A percentile compares a stretch with the other conserved stretches of the same genome.
These are phyloP conservation scores for Trichoderma sp. DNA, from an alignment of 2,329 filamentous ascomycete species.

Conservation along the genomic window DNA sequence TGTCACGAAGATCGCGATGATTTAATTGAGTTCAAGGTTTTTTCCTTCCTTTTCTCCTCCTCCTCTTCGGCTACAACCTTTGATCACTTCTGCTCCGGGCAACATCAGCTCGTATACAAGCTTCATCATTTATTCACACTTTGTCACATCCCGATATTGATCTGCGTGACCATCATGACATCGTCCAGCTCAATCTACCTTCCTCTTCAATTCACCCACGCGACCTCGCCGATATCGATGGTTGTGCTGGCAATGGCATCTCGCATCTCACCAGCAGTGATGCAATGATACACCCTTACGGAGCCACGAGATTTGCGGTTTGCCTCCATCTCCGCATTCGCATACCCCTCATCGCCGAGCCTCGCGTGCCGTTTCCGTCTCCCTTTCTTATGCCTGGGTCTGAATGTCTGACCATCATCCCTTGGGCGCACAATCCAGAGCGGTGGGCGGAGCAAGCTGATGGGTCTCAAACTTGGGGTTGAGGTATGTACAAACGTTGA, in stretches of 20 bases:
- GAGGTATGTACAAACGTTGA: slow-evolving; percentile 3
- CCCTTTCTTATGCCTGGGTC: not conserved
- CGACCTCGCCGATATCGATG: slow-evolving; percentile 11
- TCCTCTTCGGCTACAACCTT: not conserved
- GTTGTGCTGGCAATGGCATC: not conserved
- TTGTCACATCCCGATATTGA: slow-evolving; percentile 1
- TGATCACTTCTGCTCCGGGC: not conserved
- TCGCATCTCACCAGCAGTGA: slow-evolving; percentile 2
- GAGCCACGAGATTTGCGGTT: slow-evolving; percentile 14
- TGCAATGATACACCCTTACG: slow-evolving; percentile 14
- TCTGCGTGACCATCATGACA: slow-evolving; percentile 6
- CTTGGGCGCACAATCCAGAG: not conserved
- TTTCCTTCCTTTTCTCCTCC: too few species aligned
- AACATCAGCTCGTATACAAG: not conserved
- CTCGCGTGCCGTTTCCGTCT: not conserved
- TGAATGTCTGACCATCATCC: slow-evolving; percentile 4
- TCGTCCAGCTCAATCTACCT: not conserved
- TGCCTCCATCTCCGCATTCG: slow-evolving; percentile 3
- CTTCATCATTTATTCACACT: not conserved
- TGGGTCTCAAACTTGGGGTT: slow-evolving; percentile 1
- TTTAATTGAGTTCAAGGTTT: not conserved
- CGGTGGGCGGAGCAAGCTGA: slow-evolving; percentile 2
- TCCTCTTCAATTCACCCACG: not conserved
- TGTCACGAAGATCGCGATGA: not conserved
- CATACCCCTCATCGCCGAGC: not conserved